Base-by-base conservation (phyloP, 257 asterid species). In the Osmanthus fragrans region DNA sequence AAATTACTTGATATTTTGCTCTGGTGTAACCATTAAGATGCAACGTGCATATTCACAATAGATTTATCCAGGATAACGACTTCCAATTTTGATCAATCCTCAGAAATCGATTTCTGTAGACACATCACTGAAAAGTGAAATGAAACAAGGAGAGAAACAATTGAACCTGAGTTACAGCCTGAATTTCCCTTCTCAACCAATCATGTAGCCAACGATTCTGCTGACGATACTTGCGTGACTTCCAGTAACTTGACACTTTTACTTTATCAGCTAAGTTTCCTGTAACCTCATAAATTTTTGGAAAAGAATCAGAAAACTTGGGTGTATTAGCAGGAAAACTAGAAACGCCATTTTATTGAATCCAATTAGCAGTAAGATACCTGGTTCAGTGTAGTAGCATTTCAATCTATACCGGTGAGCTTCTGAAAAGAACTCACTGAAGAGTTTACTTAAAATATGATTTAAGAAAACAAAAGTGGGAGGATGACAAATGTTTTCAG, bases 111-210 rank as follows among this genome's bases (percentile, higher is more conserved):
- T 45, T 45, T 45, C 19, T 45, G 51, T 45, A 45, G 51, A 45
- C 23, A 18, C 63, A 60, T 29, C 1, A 54, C n/a, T 70, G 21
- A 16, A 18, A 73, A 58, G 37, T 37, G 11, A 37, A 37, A 7
- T 3, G 42, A 37, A 63, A 73, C 4, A 68, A 32, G 65, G 72
- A 66, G 40, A 37, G 71, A 18, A 73, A 29, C 33, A 73, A 37
- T 32, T 13, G 21, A 71, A 91, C 97, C 94, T 87, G 96, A 79
- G 85, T 84, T 76, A 90, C 73, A 73, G 97, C 91, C 85, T 93
- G 97, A 69, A 90, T 72, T 85, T 91, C 98, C 81, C 97, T 87
- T 82, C 86, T 91, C 79, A 89, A 75, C 98, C 97, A 93, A 79
- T 82, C 82, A 49, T 82, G 79, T 71, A 89, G 87, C 88, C 86